Conservation (phyloP, 2,329 filamentous ascomycete species). For the Fusarium poae region DNA sequence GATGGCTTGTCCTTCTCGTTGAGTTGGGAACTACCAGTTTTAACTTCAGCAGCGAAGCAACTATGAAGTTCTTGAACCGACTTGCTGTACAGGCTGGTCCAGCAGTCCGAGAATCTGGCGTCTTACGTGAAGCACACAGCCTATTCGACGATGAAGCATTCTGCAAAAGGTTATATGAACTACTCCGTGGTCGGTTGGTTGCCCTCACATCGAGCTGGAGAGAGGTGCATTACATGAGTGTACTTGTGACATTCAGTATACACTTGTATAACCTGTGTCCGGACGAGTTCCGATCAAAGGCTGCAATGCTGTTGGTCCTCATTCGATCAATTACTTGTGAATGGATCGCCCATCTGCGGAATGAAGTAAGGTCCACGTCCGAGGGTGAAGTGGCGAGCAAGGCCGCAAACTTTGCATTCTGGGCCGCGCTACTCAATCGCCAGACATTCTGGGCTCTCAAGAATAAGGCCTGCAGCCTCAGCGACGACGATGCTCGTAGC, state of each 20-base stretch:
- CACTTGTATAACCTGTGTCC: constrained; percentile 51
- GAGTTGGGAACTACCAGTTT: constrained; percentile 67
- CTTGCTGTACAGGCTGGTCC: constrained; percentile 70
- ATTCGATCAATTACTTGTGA: constrained; percentile 59
- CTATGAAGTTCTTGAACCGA: constrained; percentile 62
- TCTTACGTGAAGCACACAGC: constrained; percentile 61
- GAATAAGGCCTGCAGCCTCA: too few species aligned
- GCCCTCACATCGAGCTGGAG: constrained; percentile 68
- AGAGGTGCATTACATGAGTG: constrained; percentile 69
- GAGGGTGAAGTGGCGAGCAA: constrained; percentile 53
- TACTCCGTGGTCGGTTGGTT: constrained; percentile 59
- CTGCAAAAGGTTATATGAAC: constrained; percentile 60
- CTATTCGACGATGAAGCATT: constrained; percentile 65
- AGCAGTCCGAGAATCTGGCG: constrained; percentile 36
- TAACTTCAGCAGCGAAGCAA: constrained; percentile 70
- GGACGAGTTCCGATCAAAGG: constrained; percentile 25
- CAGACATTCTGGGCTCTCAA: too few species aligned
- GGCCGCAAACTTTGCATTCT: too few species aligned
- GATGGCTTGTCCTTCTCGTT: constrained; percentile 64
- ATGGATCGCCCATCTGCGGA: constrained; percentile 65
- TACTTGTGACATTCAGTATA: constrained; percentile 64
- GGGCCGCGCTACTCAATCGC: too few species aligned
- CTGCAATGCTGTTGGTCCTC: constrained; percentile 54
- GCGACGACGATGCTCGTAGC: too few species aligned
- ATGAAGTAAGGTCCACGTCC: constrained; percentile 57